Evolutionary conservation across 148 eudicot species (phyloP), one percentile per base, ranked within the genome.

Genomic region (Euryodendron excelsum): DNA sequence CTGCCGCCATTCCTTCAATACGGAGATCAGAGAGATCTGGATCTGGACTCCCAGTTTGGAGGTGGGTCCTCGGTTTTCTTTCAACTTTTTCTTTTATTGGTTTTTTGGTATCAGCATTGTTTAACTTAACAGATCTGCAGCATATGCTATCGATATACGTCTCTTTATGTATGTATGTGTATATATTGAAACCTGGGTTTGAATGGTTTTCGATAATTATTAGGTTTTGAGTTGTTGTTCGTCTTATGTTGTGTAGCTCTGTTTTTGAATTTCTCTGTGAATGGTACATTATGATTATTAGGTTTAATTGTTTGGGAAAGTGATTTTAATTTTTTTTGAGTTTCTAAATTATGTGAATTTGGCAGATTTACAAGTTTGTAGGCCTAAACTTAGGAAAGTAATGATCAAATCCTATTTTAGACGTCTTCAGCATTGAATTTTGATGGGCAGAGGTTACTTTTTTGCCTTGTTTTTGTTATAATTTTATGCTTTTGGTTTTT

Each of bases 41-140:
- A 96, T 96, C 94, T 87, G 82, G 87, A 89, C 84, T 89, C 92
- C 56, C 80, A 86, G 63, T 91, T 78, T 80, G 60, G 86, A 90
- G 93, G 96, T 92, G 75, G 76, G 83, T 34, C 21, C 31, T 82
- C 14, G 27, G 37, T 75, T 82, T 76, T 45, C 21, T 18, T 12
- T 60, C 27, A 8, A 55, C 2, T 63, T 73, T 30, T 45, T 44
- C 0, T 30, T 12, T n/a, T 77, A 30, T 48, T 25, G 2, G 23
- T 9, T 47, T 37, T 10, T 23, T 12, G 30, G 28, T n/a, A 6
- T 68, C 33, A n/a, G 33, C 80, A 79, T 73, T 77, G 78, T 37
- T 1, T 30, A 28, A 36, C 33, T 25, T 56, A 41, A 21, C 73
- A 74, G 85, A 82, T 82, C 81, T 82, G 77, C 45, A 27, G 5